Base-by-base conservation (phyloP, 805 yeast genomes). In the Lachancea quebecensis region DNA sequence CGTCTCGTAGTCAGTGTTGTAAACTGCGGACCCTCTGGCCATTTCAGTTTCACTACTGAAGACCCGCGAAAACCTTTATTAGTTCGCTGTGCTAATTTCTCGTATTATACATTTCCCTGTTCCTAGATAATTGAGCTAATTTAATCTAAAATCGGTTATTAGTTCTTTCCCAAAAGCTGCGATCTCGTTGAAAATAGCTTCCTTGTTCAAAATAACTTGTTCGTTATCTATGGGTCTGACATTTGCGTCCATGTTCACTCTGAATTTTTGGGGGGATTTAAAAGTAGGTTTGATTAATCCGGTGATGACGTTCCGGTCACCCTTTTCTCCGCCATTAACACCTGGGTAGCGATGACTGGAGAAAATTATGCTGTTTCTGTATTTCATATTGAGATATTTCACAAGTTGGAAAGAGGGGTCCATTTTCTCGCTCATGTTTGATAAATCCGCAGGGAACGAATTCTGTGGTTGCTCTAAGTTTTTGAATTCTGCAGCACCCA, bases 211-310 rank as follows among this genome's bases (percentile, higher is more conserved):
- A 32, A 69, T 70, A 10, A 85, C 82, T 35, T 64, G 65, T 44
- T 72, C 77, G 4, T 71, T 64, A 30, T 71, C 75, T 4, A 72
- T 62, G 1, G 95, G 95, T 57, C 75, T 73, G 46, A 82, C 73
- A 55, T 87, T 82, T 56, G 78, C 82, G 11, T 90, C 95, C 48
- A 85, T 62, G 51, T 84, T 86, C 17, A 84, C 95, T 55, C 82
- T 81, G 69, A 88, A 89, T 62, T 81, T 85, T 59, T 78, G 76
- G 49, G 77, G 75, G 15, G 71, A 67, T 49, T 77, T 64, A 33
- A 75, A 73, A 3, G 74, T 64, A 2, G 96, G 95, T 42, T 84
- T 79, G 68, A 91, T 81, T 39, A 93, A 66, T 2, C 97, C 97
- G 17, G 90, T 76, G 41, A 91, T 77, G 7, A 82, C 81, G 54